phyloP scores from a whole-genome alignment of 148 eudicot genomes.

The Cornus suecica region DNA sequence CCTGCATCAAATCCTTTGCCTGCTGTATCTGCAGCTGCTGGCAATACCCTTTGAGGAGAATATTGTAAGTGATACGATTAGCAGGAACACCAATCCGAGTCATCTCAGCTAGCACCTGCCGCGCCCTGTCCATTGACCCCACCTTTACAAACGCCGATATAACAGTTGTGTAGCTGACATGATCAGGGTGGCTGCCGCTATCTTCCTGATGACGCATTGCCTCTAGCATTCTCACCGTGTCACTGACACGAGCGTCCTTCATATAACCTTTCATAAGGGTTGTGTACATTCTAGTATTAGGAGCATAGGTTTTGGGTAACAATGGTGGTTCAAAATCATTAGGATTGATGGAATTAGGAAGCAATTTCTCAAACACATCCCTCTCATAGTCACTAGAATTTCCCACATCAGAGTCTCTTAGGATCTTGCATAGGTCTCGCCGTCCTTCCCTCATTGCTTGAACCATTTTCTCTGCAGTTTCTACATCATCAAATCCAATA shows the following conservation, averaged over 20 bases:
- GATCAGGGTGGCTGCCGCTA: slow-evolving; percentile 71
- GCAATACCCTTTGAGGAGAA: slow-evolving; percentile 86
- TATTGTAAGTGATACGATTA: slow-evolving; percentile 75
- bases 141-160: slow-evolving; percentile 79
- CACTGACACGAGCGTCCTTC: slow-evolving; percentile 76
- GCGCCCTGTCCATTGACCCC: slow-evolving; percentile 78
- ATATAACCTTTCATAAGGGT: slow-evolving; percentile 97
- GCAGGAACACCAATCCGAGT: slow-evolving; percentile 61
- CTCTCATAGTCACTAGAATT: slow-evolving; percentile 9
- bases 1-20: slow-evolving; percentile 62
- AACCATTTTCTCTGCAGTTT: slow-evolving; percentile 64
- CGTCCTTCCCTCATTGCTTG: slow-evolving; percentile 93
- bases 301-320: slow-evolving; percentile 46
- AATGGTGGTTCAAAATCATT: slow-evolving; percentile 48
- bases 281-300: slow-evolving; percentile 80
- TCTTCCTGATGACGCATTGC: slow-evolving; percentile 91
- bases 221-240: slow-evolving; percentile 78
- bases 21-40: slow-evolving; percentile 79
- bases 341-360: slow-evolving; percentile 36
- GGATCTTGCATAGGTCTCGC: slow-evolving; percentile 59
- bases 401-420: slow-evolving; percentile 38
- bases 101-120: slow-evolving; percentile 78
- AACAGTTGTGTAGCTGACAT: slow-evolving; percentile 86
- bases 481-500: slow-evolving; percentile 83
- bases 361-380: slow-evolving; percentile 50